Evolutionary conservation across 2,329 filamentous ascomycete genomes (phyloP).

Genomic region (Alternaria alternata): DNA sequence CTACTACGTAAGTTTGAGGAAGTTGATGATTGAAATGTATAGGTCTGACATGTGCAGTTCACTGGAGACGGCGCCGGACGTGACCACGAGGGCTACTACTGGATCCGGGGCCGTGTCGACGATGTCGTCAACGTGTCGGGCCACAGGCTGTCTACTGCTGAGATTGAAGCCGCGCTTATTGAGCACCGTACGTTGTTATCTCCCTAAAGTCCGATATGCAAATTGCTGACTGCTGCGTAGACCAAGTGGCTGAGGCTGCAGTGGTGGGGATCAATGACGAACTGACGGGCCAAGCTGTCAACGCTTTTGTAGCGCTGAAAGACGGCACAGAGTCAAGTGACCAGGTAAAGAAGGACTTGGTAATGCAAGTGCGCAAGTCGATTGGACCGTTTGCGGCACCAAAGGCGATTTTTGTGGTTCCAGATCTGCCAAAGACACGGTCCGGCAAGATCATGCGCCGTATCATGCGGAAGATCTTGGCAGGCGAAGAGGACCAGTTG

Average conservation of each 20-base stretch:
- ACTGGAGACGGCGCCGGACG: slow-evolving; percentile 93
- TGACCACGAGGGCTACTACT: slow-evolving; percentile 99
- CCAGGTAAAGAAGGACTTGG: slow-evolving; percentile 88
- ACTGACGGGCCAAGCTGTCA: slow-evolving; percentile 95
- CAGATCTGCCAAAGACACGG: slow-evolving; percentile 95
- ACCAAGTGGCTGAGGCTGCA: slow-evolving; percentile 88
- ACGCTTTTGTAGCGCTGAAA: slow-evolving; percentile 94
- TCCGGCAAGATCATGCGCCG: slow-evolving; percentile 99
- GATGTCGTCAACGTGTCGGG: slow-evolving; percentile 98
- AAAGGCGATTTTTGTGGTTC: slow-evolving; percentile 89
- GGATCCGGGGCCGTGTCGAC: slow-evolving; percentile 98
- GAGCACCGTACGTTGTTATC: slow-evolving; percentile 71
- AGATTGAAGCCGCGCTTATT: slow-evolving; percentile 96
- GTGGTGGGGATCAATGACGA: slow-evolving; percentile 94
- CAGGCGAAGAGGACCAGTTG: slow-evolving; percentile 95
- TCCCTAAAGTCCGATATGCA: slow-evolving; percentile 4
- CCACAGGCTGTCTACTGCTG: slow-evolving; percentile 93
- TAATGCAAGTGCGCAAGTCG: slow-evolving; percentile 93
- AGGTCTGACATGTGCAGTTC: slow-evolving; percentile 64
- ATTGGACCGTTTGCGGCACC: slow-evolving; percentile 97
- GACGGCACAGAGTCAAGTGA: slow-evolving; percentile 79
- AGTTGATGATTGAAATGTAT: background rate
- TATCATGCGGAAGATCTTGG: slow-evolving; percentile 95
- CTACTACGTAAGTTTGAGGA: slow-evolving; percentile 78
- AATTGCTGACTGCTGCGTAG: slow-evolving; percentile 43